These are phyloP conservation scores for Ilyonectria destructans DNA, from an alignment of 2,329 filamentous ascomycete genomes.

Conservation along the genomic window DNA sequence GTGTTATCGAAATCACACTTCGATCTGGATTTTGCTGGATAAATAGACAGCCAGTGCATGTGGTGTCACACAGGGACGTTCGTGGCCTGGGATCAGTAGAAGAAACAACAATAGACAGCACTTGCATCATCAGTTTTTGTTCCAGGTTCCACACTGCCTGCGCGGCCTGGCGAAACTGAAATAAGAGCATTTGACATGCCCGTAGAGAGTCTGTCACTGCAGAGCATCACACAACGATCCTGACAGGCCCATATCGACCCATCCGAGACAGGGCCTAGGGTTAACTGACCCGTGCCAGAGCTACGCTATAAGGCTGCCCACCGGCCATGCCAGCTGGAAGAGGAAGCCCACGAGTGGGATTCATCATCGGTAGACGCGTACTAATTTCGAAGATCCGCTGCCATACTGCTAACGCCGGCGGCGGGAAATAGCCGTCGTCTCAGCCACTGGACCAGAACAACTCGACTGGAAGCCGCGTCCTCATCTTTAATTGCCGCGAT, in stretches of 20 bases:
- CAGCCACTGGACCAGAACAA: conserved; percentile 6
- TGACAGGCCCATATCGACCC: background rate
- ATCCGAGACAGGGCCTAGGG: background rate
- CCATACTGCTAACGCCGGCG: background rate
- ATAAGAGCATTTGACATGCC: background rate
- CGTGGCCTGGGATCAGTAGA: no score
- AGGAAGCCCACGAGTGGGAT: conserved; percentile 4
- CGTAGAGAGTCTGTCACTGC: background rate
- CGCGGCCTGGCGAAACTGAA: background rate
- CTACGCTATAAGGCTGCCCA: background rate
- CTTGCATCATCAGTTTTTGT: background rate
- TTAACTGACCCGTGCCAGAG: background rate
- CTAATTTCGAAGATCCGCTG: conserved; percentile 30
- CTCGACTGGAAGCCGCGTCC: conserved; percentile 5
- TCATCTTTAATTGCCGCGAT: conserved; percentile 14
- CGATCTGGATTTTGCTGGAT: no score
- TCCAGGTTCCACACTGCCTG: background rate
- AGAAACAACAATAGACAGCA: background rate
- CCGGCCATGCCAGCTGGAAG: background rate
- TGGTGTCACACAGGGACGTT: no score
- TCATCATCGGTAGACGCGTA: conserved; percentile 29
- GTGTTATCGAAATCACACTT: no score
- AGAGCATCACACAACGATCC: background rate
- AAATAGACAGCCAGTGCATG: no score
- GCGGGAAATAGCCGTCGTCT: background rate